Base-by-base conservation (phyloP, 805 yeast genomes). In the Spencermartinsiella europaea region DNA sequence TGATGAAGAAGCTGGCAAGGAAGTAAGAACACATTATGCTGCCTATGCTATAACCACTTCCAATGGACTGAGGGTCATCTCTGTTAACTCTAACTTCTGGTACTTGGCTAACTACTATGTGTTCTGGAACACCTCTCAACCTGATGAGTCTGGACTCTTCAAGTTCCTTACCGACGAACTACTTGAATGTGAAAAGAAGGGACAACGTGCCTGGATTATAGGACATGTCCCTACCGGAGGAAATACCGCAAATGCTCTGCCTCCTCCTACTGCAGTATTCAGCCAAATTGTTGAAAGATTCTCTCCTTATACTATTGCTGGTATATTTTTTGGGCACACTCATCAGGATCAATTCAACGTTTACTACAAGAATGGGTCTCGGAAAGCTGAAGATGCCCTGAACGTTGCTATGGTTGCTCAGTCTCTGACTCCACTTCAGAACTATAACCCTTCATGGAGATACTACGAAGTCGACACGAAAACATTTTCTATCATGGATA, bases 391-490 rank as follows among this genome's bases (percentile, higher is more conserved):
- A 4, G 65, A 68, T 34, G 80, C 77, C 2, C 53, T 81, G 31
- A 73, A 75, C 54, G 71, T 76, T 66, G 82, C 83, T 0, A 81
- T 82, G 80, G 72, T 82, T 46, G 72, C 77, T 2, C 88, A 79
- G 49, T 77, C 86, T 0, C 76, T 83, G 34, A 80, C 87, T 5
- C 85, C 88, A 7, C 70, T 72, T 58, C 64, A 68, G 7, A 70
- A 76, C 41, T 71, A 74, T 52, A 83, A 83, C 61, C 90, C 90
- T 4, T 74, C 80, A 17, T 83, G 85, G 84, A 74, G 85, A 61
- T 81, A 80, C 65, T 83, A 83, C 57, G 79, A 78, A 53, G 81
- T 83, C 43, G 87, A 83, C 59, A 65, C 73, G 21, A 64, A 73
- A 53, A 75, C 85, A 4, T 81, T 80, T 65, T 75, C 75, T 50